These are phyloP conservation scores for Eucalyptus regnans DNA, from an alignment of 345 rosid species.

Conservation along the genomic window DNA sequence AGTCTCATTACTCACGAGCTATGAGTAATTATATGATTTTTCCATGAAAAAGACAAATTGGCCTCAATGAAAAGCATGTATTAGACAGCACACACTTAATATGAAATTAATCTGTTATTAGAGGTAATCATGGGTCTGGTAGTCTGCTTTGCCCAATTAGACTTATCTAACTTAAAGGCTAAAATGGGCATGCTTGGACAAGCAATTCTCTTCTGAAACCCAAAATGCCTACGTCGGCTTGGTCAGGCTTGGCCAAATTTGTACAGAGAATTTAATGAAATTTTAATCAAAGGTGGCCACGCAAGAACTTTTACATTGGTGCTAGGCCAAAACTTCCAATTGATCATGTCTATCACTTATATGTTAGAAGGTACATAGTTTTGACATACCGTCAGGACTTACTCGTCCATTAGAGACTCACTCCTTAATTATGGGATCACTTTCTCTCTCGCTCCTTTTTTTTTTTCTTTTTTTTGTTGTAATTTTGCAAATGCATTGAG, in stretches of 20 bases:
- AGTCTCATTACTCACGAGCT: neutral
- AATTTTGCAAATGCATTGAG: too few relatives aligned
- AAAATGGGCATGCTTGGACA: neutral
- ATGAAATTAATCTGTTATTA: neutral
- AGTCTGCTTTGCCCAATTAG: rapidly evolving
- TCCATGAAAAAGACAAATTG: neutral
- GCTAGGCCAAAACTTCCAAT: neutral
- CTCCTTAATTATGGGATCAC: too few relatives aligned
- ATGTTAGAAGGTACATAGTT: neutral
- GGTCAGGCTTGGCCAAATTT: neutral
- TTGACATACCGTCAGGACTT: neutral
- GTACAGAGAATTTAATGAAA: neutral
- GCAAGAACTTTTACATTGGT: neutral
- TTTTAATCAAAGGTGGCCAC: neutral
- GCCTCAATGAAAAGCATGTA: neutral
- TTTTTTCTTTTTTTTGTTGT: too few relatives aligned
- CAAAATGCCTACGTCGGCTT: neutral
- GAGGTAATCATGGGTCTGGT: neutral
- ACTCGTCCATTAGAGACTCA: neutral
- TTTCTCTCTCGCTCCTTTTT: too few relatives aligned
- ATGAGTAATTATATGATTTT: neutral
- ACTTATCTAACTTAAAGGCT: neutral
- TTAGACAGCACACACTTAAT: neutral
- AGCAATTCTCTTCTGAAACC: neutral
- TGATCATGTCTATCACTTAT: neutral